These are phyloP conservation scores for Kazachstania africana DNA, from an alignment of 805 yeast species.

Conservation along the genomic window DNA sequence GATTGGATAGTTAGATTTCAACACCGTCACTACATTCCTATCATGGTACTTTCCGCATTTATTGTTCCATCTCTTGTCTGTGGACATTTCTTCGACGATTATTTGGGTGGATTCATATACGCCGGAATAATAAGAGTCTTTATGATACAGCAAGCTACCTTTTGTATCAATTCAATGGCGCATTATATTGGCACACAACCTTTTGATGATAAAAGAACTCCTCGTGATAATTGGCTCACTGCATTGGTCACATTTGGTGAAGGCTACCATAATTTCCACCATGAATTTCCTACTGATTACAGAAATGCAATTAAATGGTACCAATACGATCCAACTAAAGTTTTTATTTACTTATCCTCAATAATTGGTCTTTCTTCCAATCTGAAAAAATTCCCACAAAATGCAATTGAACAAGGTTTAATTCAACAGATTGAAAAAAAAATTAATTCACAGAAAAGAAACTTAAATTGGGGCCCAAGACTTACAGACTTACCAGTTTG, in stretches of 20 bases:
- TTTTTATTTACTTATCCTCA: slow-evolving; percentile 45
- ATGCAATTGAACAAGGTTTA: slow-evolving; percentile 73
- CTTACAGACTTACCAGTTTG: slow-evolving; percentile 59
- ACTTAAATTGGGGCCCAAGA: slow-evolving; percentile 67
- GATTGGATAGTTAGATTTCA: slow-evolving; percentile 75
- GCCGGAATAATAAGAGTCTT: slow-evolving; percentile 64
- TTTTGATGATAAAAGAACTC: slow-evolving; percentile 78
- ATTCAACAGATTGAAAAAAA: slow-evolving; percentile 78
- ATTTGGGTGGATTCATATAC: slow-evolving; percentile 61
- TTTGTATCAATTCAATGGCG: slow-evolving; percentile 77
- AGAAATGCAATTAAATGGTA: slow-evolving; percentile 82
- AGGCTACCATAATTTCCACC: slow-evolving; percentile 85
- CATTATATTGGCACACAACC: slow-evolving; percentile 84
- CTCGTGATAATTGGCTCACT: slow-evolving; percentile 71
- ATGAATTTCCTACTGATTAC: slow-evolving; percentile 82
- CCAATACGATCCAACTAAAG: slow-evolving; percentile 77
- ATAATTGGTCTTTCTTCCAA: slow-evolving; percentile 61
- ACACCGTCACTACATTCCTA: slow-evolving; percentile 59
- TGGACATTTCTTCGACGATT: slow-evolving; percentile 47
- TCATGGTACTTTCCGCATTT: slow-evolving; percentile 53
- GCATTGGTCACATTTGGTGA: slow-evolving; percentile 81
- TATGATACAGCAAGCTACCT: slow-evolving; percentile 72
- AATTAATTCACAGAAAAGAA: slow-evolving; percentile 47
- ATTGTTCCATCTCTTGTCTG: slow-evolving; percentile 49
- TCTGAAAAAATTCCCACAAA: slow-evolving; percentile 65